Evolutionary conservation across 805 yeast species (phyloP).

Genomic region (Yamadazyma sp.): DNA sequence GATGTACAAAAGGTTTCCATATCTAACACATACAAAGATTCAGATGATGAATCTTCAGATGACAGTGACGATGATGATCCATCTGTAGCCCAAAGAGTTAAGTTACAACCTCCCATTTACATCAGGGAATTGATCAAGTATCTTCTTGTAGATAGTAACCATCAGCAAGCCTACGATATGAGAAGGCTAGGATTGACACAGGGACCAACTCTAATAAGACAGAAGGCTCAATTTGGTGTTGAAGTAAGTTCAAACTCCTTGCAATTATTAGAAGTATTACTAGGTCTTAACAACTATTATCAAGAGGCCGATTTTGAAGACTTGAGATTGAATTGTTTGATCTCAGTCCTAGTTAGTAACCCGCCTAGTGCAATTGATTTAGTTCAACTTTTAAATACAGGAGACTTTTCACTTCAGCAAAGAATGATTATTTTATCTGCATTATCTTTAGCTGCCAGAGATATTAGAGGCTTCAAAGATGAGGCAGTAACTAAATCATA

Average conservation of each 20-base stretch:
- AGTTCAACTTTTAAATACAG: constrained; percentile 50
- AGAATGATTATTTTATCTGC: constrained; percentile 67
- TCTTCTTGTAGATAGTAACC: constrained; percentile 44
- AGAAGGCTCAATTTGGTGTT: constrained; percentile 55
- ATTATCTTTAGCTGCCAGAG: constrained; percentile 69
- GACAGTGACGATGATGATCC: constrained; percentile 55
- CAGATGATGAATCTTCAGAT: constrained; percentile 17
- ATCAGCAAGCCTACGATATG: constrained; percentile 47
- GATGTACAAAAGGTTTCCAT: neutral
- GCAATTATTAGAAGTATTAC: constrained; percentile 53
- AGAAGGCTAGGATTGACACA: constrained; percentile 45
- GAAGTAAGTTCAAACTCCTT: constrained; percentile 36
- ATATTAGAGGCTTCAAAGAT: constrained; percentile 62
- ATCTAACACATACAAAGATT: constrained; percentile 10
- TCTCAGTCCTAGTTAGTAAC: constrained; percentile 58
- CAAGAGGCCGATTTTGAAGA: constrained; percentile 61
- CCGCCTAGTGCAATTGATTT: constrained; percentile 43
- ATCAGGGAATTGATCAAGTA: constrained; percentile 67
- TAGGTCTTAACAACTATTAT: constrained; percentile 55
- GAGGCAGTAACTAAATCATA: constrained; percentile 36
- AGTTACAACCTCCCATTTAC: constrained; percentile 56
- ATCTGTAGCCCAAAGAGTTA: constrained; percentile 31
- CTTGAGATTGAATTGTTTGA: constrained; percentile 60
- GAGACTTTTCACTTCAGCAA: constrained; percentile 81
- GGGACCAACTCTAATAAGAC: constrained; percentile 61